Evolutionary conservation across 2,329 filamentous ascomycete species (phyloP).

Genomic region (Nigrograna mackinnonii): DNA sequence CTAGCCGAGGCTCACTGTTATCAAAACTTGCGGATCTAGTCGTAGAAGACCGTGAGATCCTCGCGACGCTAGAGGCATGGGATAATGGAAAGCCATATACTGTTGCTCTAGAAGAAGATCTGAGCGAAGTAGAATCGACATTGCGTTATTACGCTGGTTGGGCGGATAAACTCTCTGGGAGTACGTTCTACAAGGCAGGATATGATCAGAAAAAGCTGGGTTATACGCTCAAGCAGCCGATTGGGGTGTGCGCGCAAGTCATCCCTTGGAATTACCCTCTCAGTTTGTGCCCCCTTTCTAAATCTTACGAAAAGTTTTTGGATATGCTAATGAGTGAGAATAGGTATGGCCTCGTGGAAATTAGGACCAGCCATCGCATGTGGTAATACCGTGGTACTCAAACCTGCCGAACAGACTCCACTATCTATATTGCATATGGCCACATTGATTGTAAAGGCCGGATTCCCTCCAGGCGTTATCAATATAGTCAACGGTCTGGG

Average conservation of each 20-base stretch:
- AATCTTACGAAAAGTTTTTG: not conserved
- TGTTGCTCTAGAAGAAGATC: not conserved
- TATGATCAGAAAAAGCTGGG: not conserved
- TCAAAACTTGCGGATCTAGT: not conserved
- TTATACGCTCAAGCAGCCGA: not conserved
- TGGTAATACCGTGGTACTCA: constrained; percentile 56
- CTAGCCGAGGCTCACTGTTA: not conserved
- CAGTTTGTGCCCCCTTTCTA: not conserved
- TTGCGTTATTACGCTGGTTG: not conserved
- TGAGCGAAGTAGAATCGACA: not conserved
- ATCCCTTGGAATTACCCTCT: constrained; percentile 1
- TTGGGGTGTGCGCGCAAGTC: not conserved
- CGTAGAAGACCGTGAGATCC: not conserved
- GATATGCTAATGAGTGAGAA: not conserved
- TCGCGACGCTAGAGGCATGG: not conserved
- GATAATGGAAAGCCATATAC: not conserved
- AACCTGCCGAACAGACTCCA: constrained; percentile 57
- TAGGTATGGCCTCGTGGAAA: constrained; percentile 1
- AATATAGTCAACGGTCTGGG: not conserved
- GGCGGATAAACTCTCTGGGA: not conserved
- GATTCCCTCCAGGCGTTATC: not conserved
- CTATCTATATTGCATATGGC: constrained; percentile 42
- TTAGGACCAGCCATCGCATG: not conserved
- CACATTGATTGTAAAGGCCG: not conserved
- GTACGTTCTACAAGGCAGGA: not conserved